Evolutionary conservation across 495 filamentous ascomycete species (phyloP), one percentile per base, ranked within the genome.

Genomic region (Lichina pygmaea): DNA sequence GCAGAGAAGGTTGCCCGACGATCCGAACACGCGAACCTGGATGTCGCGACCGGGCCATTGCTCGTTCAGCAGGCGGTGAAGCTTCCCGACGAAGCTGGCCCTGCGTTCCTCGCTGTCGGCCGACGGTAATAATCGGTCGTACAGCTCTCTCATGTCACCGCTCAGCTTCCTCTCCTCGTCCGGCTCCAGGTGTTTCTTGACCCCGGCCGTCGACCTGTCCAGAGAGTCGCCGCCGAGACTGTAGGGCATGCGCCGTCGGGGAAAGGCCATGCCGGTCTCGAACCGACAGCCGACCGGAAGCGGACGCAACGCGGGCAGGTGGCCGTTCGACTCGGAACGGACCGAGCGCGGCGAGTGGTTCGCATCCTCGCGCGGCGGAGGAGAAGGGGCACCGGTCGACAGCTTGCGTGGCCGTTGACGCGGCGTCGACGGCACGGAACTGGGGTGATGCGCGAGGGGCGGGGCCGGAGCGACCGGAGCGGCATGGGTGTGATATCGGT

Each of bases 1-100:
- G 57, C 83, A 93, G 36, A 95, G 67, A 53, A 91, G 66, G 56
- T 97, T 97, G 44, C 89, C 89, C 37, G 91, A 93, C 6, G 91
- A 95, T 15, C 89, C 89, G 70, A 95, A 97, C 32, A 95, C 73
- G 56, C 91, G 75, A 13, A 92, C 91, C 55, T 72, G 73, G 51
- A 94, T 93, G 48, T 86, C 69, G 52, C 80, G 77, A 2, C 81
- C 84, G 2, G 89, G 89, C 86, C 86, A 97, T 52, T 86, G 73
- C 8, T 78, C 62, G 53, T 86, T 86, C 58, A 97, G 72, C 32
- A 94, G 62, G 49, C 69, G 77, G 57, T 92, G 78, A 55, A 95
- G 60, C 63, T 95, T 95, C 49, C 67, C 62, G 40, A 95, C 75
- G 49, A 97, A 72, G 51, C 70, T 73, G 51, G 64, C 62, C 48